Percentiles rank a stretch among this genome's conserved stretches.
Conservation (phyloP, 1,284 basidiomycete species). For the Ustilago sp. region DNA sequence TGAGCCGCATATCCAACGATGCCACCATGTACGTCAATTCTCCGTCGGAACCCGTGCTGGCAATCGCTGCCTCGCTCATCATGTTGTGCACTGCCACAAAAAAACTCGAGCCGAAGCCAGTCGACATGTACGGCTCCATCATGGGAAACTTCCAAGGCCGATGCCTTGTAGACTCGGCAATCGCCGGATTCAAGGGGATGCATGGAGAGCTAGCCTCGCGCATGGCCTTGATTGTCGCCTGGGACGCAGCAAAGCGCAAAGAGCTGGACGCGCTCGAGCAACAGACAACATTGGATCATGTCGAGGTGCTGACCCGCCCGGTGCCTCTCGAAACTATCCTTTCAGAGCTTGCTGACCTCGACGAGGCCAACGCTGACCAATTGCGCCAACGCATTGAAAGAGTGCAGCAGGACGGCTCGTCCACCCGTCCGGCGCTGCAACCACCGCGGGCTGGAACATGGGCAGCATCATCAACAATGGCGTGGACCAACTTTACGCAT, state of each 20-base stretch:
- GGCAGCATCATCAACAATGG: neutral
- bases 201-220: constrained; percentile 20
- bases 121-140: constrained; percentile 2
- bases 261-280: neutral
- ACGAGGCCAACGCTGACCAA: neutral
- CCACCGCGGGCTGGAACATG: neutral
- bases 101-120: neutral
- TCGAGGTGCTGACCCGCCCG: neutral
- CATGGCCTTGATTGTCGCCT: constrained; percentile 11
- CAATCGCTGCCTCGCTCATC: constrained; percentile 12
- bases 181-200: constrained; percentile 4
- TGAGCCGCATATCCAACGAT: neutral
- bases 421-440: no score
- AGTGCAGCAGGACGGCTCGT: neutral
- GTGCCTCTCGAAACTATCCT: constrained; percentile 11
- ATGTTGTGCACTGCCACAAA: constrained; percentile 14
- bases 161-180: neutral
- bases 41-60: constrained; percentile 15
- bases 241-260: constrained; percentile 21
- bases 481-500: constrained; percentile 28
- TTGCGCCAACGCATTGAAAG: neutral
- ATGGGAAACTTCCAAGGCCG: neutral
- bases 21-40: constrained; percentile 1
- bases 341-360: neutral
- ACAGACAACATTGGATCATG: neutral